Base-by-base conservation (phyloP, 352 stramenopile genomes). In the Phytophthora meadii region DNA sequence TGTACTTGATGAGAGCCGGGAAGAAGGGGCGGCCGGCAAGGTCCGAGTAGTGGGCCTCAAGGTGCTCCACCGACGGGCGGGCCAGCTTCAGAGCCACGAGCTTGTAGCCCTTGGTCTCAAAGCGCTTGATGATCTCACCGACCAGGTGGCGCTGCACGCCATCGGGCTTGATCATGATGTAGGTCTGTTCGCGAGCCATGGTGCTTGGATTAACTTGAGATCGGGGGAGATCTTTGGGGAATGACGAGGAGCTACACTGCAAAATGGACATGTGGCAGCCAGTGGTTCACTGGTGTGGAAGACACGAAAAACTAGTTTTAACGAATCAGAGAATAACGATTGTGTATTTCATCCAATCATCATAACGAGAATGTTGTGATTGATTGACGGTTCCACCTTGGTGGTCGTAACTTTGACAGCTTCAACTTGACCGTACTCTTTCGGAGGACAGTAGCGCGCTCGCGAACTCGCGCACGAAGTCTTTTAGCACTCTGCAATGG, bases 81-180 rank as follows among this genome's bases (percentile, higher is more conserved):
- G 98, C 88, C 72, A 99, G 88, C 84, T 98, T 98, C 28, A 98
- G 74, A 7, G 83, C 94, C 41, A 97, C 90, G 56, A 96, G 87
- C 79, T 98, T 98, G 90, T 98, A 98, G 66, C 95, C 95, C 79
- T 97, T 97, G 76, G 96, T 97, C 81, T 98, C 94, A 72, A 98
- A 98, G 59, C 95, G 87, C 63, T 77, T 89, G 78, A 98, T 98
- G 54, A 98, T 97, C 65, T 98, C 93, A 58, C 88, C 89, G 61
- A 98, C 88, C 44, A 98, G 79, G 46, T 91, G 92, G 54, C 95
- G 87, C 79, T 98, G 90, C 27, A 98, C 95, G 61, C 90, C 95
- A 75, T 98, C 94, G 7, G 95, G 94, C 87, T 98, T 98, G 70
- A 97, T 87, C 52, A 94, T 94, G 65, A 98, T 95, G 81, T 98